Evolutionary conservation across 2,329 filamentous ascomycete species (phyloP).

Genomic region (Claviceps pusilla): DNA sequence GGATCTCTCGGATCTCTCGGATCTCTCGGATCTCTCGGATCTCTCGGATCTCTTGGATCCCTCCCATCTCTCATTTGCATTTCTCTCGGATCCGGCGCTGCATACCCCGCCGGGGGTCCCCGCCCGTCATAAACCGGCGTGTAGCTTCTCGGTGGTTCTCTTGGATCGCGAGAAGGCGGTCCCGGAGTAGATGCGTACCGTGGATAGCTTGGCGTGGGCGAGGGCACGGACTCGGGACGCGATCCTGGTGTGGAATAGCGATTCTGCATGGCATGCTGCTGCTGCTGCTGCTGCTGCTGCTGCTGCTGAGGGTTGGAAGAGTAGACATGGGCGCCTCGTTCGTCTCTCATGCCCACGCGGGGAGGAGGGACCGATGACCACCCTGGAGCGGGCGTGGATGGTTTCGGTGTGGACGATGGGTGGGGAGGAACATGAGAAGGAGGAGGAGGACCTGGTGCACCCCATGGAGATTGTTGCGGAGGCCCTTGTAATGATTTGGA

Average conservation of each 20-base stretch:
- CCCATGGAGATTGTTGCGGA: slow-evolving; percentile 19
- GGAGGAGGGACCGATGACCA: slow-evolving; percentile 20
- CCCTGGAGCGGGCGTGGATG: slow-evolving; percentile 18
- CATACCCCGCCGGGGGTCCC: slow-evolving; percentile 26
- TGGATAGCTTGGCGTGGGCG: slow-evolving; percentile 24
- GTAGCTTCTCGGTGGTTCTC: slow-evolving; percentile 30
- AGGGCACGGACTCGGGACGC: slow-evolving; percentile 27
- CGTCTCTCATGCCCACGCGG: slow-evolving; percentile 23
- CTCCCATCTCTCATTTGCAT: slow-evolving; percentile 11
- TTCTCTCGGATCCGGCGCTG: slow-evolving; percentile 18
- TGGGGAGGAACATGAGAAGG: slow-evolving; percentile 10
- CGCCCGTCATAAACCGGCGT: slow-evolving; percentile 31
- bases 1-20: slow-evolving; percentile 19
- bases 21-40: slow-evolving; percentile 11
- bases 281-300: slow-evolving; percentile 20
- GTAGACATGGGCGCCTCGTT: slow-evolving; percentile 23
- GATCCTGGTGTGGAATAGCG: slow-evolving; percentile 24
- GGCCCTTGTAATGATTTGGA: slow-evolving; percentile 20
- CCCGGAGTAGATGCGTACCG: slow-evolving; percentile 30
- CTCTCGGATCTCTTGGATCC: slow-evolving; percentile 15
- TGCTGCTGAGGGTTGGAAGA: slow-evolving; percentile 15
- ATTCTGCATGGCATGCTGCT: slow-evolving; percentile 25
- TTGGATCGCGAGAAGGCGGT: slow-evolving; percentile 26
- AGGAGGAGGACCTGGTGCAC: slow-evolving; percentile 3
- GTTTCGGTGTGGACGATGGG: slow-evolving; percentile 15